Evolutionary conservation across 2,329 filamentous ascomycete species (phyloP).

Genomic region (Neofusicoccum parvum): DNA sequence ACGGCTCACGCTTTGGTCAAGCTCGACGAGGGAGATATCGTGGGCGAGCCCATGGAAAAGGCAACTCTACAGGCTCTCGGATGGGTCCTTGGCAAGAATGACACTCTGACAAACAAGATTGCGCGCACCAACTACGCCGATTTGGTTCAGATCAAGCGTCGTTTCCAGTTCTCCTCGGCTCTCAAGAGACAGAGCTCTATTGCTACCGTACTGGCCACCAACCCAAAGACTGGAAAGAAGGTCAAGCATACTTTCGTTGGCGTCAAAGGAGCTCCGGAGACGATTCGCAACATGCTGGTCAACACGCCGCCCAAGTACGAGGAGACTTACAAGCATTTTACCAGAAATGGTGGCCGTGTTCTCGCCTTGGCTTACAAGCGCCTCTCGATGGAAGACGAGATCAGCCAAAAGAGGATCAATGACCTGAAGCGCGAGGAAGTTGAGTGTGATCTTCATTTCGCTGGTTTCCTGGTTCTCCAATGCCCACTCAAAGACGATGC

Average conservation of each 20-base stretch:
- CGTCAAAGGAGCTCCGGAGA: constrained; percentile 97
- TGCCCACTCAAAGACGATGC: constrained; percentile 97
- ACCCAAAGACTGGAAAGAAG: constrained; percentile 73
- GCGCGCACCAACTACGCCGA: constrained; percentile 58
- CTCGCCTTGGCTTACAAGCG: constrained; percentile 94
- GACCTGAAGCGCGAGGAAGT: constrained; percentile 92
- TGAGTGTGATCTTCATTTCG: constrained; percentile 81
- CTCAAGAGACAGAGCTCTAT: constrained; percentile 96
- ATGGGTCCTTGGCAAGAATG: constrained; percentile 90
- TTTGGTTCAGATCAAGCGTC: constrained; percentile 88
- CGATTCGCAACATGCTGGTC: constrained; percentile 89
- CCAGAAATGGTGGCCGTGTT: constrained; percentile 90
- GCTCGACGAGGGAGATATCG: constrained; percentile 93
- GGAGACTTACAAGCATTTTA: constrained; percentile 98
- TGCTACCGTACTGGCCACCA: constrained; percentile 74
- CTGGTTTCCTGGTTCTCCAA: constrained; percentile 92
- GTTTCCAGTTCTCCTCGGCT: constrained; percentile 97
- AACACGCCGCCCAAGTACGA: constrained; percentile 85
- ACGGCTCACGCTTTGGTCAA: constrained; percentile 95
- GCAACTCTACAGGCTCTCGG: constrained; percentile 86
- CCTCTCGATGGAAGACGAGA: constrained; percentile 76
- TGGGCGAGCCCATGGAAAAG: constrained; percentile 99
- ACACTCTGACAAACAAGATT: constrained; percentile 73
- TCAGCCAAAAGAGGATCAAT: constrained; percentile 84
- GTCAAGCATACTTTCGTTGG: constrained; percentile 85